Evolutionary conservation across 768 basidiomycete genomes (phyloP).

Genomic region (Mrakia frigida): DNA sequence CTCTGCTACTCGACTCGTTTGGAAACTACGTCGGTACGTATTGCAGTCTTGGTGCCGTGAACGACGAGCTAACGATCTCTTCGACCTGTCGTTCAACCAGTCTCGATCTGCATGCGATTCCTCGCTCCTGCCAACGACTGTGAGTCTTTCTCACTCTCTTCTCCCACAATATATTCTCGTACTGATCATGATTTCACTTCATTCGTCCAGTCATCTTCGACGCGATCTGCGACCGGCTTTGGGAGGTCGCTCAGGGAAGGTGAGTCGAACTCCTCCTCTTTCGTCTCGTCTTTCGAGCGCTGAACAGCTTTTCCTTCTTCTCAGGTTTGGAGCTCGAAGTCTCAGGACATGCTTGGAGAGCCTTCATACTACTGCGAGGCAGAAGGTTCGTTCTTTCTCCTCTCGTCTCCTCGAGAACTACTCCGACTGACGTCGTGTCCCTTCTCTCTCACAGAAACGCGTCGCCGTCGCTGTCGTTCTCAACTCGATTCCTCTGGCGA

Average conservation of each 20-base stretch:
- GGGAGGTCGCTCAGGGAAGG: constrained; percentile 82
- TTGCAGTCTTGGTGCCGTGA: not conserved
- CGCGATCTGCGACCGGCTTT: constrained; percentile 94
- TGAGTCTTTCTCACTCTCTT: too few species aligned
- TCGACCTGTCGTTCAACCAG: not conserved
- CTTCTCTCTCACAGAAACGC: constrained; percentile 55
- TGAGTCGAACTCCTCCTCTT: not conserved
- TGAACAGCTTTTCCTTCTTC: not conserved
- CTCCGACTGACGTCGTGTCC: not conserved
- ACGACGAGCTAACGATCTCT: constrained; percentile 6
- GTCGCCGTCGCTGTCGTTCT: constrained; percentile 90
- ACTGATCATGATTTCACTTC: too few species aligned
- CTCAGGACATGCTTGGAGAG: constrained; percentile 96
- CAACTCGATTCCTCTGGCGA: constrained; percentile 95
- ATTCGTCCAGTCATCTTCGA: constrained; percentile 67
- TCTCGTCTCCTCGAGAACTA: not conserved
- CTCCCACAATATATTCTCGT: too few species aligned
- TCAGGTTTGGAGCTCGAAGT: constrained; percentile 88
- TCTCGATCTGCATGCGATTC: constrained; percentile 66
- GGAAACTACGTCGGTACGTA: constrained; percentile 69
- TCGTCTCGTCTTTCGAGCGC: not conserved
- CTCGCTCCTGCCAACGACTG: constrained; percentile 80
- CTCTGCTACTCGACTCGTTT: constrained; percentile 87
- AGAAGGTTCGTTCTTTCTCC: constrained; percentile 53
- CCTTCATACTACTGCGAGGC: constrained; percentile 74